These are phyloP conservation scores for Boletus tylopilopsis DNA, from an alignment of 768 basidiomycete genomes.

Conservation along the genomic window DNA sequence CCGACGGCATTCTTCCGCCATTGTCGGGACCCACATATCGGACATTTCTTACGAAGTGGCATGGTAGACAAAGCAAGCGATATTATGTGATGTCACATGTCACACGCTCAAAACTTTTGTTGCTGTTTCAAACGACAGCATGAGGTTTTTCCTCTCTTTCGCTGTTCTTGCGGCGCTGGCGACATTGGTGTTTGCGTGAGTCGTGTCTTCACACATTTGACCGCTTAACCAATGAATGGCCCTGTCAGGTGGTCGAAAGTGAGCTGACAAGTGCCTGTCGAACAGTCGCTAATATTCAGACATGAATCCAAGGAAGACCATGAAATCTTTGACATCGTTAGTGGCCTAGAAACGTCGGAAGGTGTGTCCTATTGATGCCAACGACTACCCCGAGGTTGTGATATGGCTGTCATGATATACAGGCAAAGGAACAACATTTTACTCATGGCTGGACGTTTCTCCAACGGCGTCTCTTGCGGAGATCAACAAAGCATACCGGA, in stretches of 20 bases:
- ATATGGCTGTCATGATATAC: neutral
- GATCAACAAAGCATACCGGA: constrained; percentile 88
- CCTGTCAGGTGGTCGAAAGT: constrained; percentile 70
- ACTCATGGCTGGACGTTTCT: constrained; percentile 86
- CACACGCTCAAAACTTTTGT: neutral
- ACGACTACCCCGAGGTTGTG: constrained; percentile 2
- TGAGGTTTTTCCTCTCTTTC: constrained; percentile 50
- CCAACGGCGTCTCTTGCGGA: constrained; percentile 69
- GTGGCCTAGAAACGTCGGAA: constrained; percentile 74
- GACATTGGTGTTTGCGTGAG: constrained; percentile 57
- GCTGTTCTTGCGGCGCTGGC: constrained; percentile 49
- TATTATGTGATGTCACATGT: constrained; percentile 11
- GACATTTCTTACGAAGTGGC: constrained; percentile 65
- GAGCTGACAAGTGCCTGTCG: constrained; percentile 6
- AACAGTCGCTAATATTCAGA: constrained; percentile 7
- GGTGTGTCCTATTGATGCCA: constrained; percentile 41
- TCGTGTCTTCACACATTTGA: constrained; percentile 19
- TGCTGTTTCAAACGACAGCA: constrained; percentile 21
- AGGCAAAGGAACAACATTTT: constrained; percentile 93
- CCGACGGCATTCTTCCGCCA: constrained; percentile 90
- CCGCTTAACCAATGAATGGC: constrained; percentile 1
- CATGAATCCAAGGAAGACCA: constrained; percentile 68
- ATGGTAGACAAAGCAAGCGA: constrained; percentile 22
- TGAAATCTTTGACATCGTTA: constrained; percentile 94
- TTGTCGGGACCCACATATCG: constrained; percentile 75